These are phyloP conservation scores for Paracoccidioides lutzii DNA, from an alignment of 2,329 filamentous ascomycete genomes.

Conservation along the genomic window DNA sequence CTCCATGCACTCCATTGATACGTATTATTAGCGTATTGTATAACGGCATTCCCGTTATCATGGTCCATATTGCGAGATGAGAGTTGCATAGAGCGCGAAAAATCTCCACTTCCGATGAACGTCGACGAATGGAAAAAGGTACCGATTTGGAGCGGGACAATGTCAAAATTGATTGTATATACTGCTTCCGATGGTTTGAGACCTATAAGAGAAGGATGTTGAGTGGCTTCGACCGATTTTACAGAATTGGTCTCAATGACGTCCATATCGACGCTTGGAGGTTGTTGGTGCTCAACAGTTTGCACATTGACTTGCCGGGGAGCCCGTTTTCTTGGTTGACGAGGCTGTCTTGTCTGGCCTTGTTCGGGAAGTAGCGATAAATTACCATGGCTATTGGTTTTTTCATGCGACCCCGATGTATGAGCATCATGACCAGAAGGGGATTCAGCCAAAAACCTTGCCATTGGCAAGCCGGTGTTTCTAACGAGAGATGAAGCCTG, in stretches of 20 bases:
- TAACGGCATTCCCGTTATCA: slow-evolving; percentile 24
- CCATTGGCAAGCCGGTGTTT: slow-evolving; percentile 19
- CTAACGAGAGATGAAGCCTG: slow-evolving; percentile 8
- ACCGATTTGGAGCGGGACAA: slow-evolving; percentile 36
- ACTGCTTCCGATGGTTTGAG: slow-evolving; percentile 37
- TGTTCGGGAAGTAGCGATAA: background rate
- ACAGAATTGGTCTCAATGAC: slow-evolving; percentile 2
- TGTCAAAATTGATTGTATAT: slow-evolving; percentile 43
- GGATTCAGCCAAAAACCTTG: slow-evolving; percentile 24
- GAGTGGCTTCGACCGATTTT: background rate
- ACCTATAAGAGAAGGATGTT: slow-evolving; percentile 19
- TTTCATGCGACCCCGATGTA: slow-evolving; percentile 6
- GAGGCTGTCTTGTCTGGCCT: slow-evolving; percentile 11
- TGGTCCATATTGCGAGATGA: slow-evolving; percentile 32
- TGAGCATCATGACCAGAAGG: background rate
- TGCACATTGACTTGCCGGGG: slow-evolving; percentile 37
- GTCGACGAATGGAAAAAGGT: slow-evolving; percentile 45
- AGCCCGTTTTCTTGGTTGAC: slow-evolving; percentile 23
- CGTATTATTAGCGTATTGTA: slow-evolving; percentile 24
- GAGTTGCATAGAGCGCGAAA: slow-evolving; percentile 34
- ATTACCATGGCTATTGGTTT: background rate
- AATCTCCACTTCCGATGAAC: slow-evolving; percentile 46
- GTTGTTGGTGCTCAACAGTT: slow-evolving; percentile 34
- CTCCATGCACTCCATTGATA: slow-evolving; percentile 43
- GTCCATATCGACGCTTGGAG: slow-evolving; percentile 17